Evolutionary conservation across 805 yeast species (phyloP).

Genomic region (Metschnikowia peoriensis): DNA sequence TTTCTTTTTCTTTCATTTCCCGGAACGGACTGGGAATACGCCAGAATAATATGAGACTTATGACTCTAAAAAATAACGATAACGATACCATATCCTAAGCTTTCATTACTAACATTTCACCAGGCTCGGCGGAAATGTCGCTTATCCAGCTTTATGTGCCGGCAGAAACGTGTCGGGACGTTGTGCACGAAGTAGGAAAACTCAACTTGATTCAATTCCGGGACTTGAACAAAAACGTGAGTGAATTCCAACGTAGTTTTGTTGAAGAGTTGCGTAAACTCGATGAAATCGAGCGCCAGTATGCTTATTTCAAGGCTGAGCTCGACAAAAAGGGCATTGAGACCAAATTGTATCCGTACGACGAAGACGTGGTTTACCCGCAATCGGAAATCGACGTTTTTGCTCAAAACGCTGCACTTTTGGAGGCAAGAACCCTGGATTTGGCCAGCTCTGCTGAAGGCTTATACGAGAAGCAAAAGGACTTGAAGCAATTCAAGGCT

Average conservation of each 20-base stretch:
- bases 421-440: constrained; percentile 74
- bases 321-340: constrained; percentile 50
- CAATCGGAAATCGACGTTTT: constrained; percentile 73
- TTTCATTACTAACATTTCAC: constrained; percentile 17
- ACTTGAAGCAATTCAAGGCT: constrained; percentile 68
- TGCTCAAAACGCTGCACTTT: constrained; percentile 55
- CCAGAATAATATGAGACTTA: neutral
- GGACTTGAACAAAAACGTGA: constrained; percentile 74
- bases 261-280: constrained; percentile 81
- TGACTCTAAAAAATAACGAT: too few species aligned
- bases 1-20: too few species aligned
- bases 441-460: constrained; percentile 67
- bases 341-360: constrained; percentile 35
- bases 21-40: too few species aligned
- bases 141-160: constrained; percentile 89
- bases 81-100: neutral
- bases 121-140: constrained; percentile 95
- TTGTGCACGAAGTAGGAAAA: constrained; percentile 83
- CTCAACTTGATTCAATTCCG: constrained; percentile 84
- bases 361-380: constrained; percentile 27
- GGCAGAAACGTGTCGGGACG: constrained; percentile 82
- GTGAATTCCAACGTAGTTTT: constrained; percentile 85
- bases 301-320: constrained; percentile 41
- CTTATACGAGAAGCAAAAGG: constrained; percentile 60
- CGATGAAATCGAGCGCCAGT: constrained; percentile 88